These are phyloP conservation scores for Paecilomyces sp. DNA, from an alignment of 2,329 filamentous ascomycete species.

Conservation along the genomic window DNA sequence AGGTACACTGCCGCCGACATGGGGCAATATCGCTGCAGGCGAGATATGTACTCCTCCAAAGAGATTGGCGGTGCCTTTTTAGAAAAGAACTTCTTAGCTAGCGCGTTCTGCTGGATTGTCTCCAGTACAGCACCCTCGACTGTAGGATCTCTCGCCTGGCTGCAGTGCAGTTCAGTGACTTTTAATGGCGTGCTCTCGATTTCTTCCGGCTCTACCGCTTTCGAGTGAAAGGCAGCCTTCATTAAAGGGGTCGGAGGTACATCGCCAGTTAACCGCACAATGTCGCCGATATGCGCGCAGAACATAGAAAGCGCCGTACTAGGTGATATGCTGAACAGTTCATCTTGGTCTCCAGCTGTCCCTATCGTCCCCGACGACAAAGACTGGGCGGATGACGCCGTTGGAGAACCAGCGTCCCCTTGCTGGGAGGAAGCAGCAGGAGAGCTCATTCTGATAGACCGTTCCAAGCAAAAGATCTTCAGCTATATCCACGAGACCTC, in stretches of 20 bases:
- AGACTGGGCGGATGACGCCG: not conserved
- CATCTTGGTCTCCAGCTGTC: conserved; percentile 3
- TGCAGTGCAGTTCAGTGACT: conserved; percentile 29
- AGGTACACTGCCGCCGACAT: conserved; percentile 93
- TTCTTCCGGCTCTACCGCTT: conserved; percentile 22
- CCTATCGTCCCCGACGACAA: not conserved
- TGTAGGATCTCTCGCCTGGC: conserved; percentile 30
- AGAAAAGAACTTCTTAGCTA: conserved; percentile 89
- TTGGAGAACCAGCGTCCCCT: conserved; percentile 8
- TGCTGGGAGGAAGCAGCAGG: conserved; percentile 13
- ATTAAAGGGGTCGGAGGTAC: conserved; percentile 63
- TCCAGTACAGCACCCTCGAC: conserved; percentile 65
- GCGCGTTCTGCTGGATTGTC: conserved; percentile 72
- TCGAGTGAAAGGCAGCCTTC: conserved; percentile 41
- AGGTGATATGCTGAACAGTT: conserved; percentile 62
- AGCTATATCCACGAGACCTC: not conserved
- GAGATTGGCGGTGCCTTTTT: conserved; percentile 78
- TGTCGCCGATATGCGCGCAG: conserved; percentile 57
- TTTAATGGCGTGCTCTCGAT: conserved; percentile 14
- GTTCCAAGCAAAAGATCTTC: not conserved
- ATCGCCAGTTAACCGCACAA: conserved; percentile 48
- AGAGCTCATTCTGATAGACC: conserved; percentile 16
- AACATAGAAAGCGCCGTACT: conserved; percentile 72
- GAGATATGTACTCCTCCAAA: conserved; percentile 74
- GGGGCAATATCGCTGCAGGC: conserved; percentile 84